phyloP scores from a whole-genome alignment of 306 rosid genomes.

The Prunus campanulata region DNA sequence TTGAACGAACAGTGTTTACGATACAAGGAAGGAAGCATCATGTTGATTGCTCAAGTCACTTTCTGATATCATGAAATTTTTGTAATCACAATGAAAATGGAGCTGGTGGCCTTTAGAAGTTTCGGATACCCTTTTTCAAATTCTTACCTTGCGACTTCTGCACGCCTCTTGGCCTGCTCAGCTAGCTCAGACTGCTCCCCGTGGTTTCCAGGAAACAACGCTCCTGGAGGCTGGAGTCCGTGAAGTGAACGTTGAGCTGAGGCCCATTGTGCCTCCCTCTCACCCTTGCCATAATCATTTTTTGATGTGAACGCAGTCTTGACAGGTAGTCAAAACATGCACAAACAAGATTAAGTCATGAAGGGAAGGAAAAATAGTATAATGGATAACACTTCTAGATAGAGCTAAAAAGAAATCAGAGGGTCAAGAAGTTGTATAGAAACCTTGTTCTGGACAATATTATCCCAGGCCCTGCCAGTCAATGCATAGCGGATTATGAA shows the following conservation, averaged over 20 bases:
- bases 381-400: background rate
- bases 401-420: background rate
- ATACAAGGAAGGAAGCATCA: background rate
- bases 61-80: no score
- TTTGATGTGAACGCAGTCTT: constrained; percentile 81
- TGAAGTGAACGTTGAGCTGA: constrained; percentile 62
- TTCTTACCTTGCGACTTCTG: constrained; percentile 75
- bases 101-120: no score
- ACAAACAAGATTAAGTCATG: constrained; percentile 1
- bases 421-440: background rate
- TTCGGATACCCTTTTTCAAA: background rate
- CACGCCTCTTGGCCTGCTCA: constrained; percentile 80
- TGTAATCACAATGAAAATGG: no score
- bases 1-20: background rate
- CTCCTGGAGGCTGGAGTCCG: constrained; percentile 51
- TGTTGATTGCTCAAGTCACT: background rate
- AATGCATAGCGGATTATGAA: constrained; percentile 54
- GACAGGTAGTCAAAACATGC: constrained; percentile 1
- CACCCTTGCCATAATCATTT: constrained; percentile 71
- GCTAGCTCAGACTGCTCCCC: constrained; percentile 58
- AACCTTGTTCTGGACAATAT: constrained; percentile 58
- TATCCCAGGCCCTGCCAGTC: constrained; percentile 74
- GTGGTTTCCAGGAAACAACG: constrained; percentile 28
- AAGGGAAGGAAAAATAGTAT: background rate
- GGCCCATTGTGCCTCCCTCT: constrained; percentile 88